Evolutionary conservation across 805 yeast species (phyloP), one percentile per base, ranked within the genome.

Genomic region (Priceomyces medius): DNA sequence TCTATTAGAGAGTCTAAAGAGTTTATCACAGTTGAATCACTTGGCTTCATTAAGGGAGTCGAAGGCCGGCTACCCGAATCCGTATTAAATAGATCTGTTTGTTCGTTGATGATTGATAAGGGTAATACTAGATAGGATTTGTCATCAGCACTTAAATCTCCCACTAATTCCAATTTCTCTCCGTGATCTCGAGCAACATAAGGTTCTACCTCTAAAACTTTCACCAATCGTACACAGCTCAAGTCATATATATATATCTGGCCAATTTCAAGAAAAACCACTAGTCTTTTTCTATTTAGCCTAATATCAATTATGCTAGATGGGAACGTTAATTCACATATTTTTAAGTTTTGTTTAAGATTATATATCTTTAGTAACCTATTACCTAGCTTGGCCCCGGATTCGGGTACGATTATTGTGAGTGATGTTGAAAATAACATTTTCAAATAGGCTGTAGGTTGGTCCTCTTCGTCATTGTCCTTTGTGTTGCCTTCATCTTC

Each of bases 321-420:
- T 1, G 96, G 91, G 61, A 89, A 93, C 0, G 91, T 79, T 50
- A 91, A 68, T 56, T 91, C 98, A 63, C 98, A 91, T 14, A 91
- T 88, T 55, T 68, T 68, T 34, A 66, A 46, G 38, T 64, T 63
- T 43, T 67, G 74, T 49, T 69, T 71, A 38, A 68, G 53, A 42
- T 71, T 71, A 51, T 58, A 64, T 13, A 71, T 65, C 40, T 64
- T 64, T 23, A 71, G 49, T 14, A 61, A 44, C n/a, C 72, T 50
- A 37, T 59, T 59, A 16, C 67, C 65, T 5, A 44, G 31, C 9
- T 42, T 34, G 23, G 43, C 44, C 23, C 43, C 40, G 13, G 52
- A 42, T 37, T 60, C 55, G 3, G 74, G 74, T 3, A 70, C 66
- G 2, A 70, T 61, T 9, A 71, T 63, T 2, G 72, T 66, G 13